These are phyloP conservation scores for Monosporascus ibericus DNA, from an alignment of 2,329 filamentous ascomycete genomes.

Conservation along the genomic window DNA sequence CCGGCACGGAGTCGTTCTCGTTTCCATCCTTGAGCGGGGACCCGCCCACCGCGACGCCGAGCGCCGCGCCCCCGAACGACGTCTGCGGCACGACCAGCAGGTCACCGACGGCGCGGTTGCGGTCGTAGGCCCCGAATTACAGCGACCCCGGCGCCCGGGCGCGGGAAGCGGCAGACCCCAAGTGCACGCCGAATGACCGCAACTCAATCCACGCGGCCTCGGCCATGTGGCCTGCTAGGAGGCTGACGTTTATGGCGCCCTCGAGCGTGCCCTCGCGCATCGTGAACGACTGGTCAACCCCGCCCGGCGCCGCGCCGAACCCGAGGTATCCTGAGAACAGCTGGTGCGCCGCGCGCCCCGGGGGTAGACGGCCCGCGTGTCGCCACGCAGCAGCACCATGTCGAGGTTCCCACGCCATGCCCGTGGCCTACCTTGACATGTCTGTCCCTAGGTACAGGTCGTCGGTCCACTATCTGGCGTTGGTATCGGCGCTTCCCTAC, in stretches of 20 bases:
- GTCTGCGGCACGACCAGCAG: constrained; percentile 9
- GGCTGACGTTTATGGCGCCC: not conserved
- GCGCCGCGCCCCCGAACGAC: constrained; percentile 7
- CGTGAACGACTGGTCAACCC: constrained; percentile 12
- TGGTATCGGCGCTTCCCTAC: not conserved
- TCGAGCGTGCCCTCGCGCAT: not conserved
- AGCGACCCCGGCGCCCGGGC: constrained; percentile 23
- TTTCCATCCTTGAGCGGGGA: constrained; percentile 25
- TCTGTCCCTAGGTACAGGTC: not conserved
- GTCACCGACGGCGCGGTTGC: constrained; percentile 24
- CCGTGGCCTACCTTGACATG: not conserved
- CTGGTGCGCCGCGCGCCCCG: constrained; percentile 12
- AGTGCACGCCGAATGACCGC: constrained; percentile 32
- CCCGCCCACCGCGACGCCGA: constrained; percentile 29
- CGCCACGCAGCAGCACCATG: constrained; percentile 13
- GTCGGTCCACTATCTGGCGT: not conserved
- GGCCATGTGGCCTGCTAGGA: constrained; percentile 1
- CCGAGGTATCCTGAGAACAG: constrained; percentile 20
- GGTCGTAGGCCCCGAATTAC: constrained; percentile 30
- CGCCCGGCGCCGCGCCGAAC: constrained; percentile 10
- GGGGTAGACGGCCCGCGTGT: constrained; percentile 18
- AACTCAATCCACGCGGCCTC: constrained; percentile 19
- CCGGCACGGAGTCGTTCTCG: no score
- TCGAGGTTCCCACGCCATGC: constrained; percentile 7
- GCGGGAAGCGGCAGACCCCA: constrained; percentile 23